Conservation (phyloP, 768 basidiomycete genomes). For the Kwoniella dejecticola region DNA sequence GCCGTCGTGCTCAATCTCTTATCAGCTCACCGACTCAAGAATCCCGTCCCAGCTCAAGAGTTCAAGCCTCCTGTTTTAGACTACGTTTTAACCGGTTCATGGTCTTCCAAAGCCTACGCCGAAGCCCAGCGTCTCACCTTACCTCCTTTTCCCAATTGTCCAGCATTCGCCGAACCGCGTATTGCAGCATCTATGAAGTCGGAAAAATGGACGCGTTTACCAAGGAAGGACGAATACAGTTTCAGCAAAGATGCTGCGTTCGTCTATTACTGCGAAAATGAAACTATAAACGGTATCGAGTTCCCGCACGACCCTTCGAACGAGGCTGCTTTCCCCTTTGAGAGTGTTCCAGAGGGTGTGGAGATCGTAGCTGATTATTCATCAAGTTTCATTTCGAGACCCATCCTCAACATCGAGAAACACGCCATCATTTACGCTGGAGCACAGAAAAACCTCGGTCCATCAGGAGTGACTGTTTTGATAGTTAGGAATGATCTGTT, state of each 20-base stretch:
- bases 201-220: slow-evolving; percentile 70
- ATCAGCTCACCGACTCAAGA: slow-evolving; percentile 74
- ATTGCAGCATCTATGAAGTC: slow-evolving; percentile 67
- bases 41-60: slow-evolving; percentile 58
- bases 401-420: slow-evolving; percentile 80
- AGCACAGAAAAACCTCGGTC: slow-evolving; percentile 96
- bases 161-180: slow-evolving; percentile 61
- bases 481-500: slow-evolving; percentile 95
- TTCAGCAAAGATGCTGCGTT: slow-evolving; percentile 82
- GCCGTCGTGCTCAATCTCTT: slow-evolving; percentile 89
- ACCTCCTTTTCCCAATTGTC: slow-evolving; percentile 28
- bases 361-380: slow-evolving; percentile 95
- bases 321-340: slow-evolving; percentile 74
- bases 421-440: slow-evolving; percentile 96
- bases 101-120: slow-evolving; percentile 81
- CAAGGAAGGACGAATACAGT: slow-evolving; percentile 68
- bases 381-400: slow-evolving; percentile 93
- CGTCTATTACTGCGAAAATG: slow-evolving; percentile 99
- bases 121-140: slow-evolving; percentile 75
- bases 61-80: slow-evolving; percentile 63
- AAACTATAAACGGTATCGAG: slow-evolving; percentile 94
- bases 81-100: slow-evolving; percentile 89
- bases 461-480: slow-evolving; percentile 86
- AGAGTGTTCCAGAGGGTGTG: slow-evolving; percentile 63
- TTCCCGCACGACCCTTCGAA: slow-evolving; percentile 63